Evolutionary conservation across 164 flowering plant species (phyloP), one percentile per base, ranked within the genome.

Genomic region (Nelumbo lutea): DNA sequence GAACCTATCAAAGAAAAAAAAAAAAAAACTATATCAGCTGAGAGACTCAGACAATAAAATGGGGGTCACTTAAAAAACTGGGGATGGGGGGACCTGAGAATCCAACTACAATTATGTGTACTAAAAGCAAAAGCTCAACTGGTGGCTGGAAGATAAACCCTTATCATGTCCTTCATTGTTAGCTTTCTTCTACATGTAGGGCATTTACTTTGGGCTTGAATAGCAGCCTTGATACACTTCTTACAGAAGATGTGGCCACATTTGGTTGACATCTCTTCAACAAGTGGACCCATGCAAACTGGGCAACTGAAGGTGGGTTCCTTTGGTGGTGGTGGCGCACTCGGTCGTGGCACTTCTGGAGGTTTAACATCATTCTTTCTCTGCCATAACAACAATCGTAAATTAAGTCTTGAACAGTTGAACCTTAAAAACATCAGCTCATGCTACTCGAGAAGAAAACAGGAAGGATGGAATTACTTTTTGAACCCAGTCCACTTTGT

Each of bases 211-310:
- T 89, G 91, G 13, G 79, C 75, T 42, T 78, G 42, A 57, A 95
- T 74, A 63, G 93, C 89, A 73, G 85, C 67, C 76, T 79, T 81
- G 62, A 95, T 95, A 82, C 97, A 95, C n/a, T 55, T 48, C 75
- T 84, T 88, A 73, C 99, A 92, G 79, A 95, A 95, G 3, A 95
- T 95, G 72, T 92, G 98, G 41, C 99, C 99, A 78, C 99, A 92
- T 69, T 80, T 90, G 9, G 99, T 92, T 45, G 97, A 78, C 73
- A 61, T 83, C 79, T 84, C 97, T 72, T 90, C 93, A 45, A 75
- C 86, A 9, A 92, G 65, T 14, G 86, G 73, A 8, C 89, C 84
- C 83, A 90, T 80, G 78, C 97, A 95, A 72, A 95, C 81, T 60
- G 97, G 96, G 75, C 99, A 95, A 58, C 62, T 83, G 75, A 92